Evolutionary conservation across 2,329 filamentous ascomycete genomes (phyloP), one percentile per base, ranked within the genome.

Genomic region (Calycina marina): DNA sequence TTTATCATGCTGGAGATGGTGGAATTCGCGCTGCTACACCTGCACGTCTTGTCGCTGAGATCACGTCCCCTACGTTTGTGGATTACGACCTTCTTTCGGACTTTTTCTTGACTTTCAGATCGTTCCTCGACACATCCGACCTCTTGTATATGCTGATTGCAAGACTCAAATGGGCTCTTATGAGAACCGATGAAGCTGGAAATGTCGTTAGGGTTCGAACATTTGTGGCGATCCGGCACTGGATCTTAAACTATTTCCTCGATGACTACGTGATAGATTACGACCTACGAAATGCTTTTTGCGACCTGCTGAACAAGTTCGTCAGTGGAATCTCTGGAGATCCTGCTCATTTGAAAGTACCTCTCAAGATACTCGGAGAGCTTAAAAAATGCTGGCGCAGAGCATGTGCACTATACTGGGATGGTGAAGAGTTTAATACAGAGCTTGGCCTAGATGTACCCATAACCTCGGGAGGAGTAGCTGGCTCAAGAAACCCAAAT

Each of bases 31-130:
- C 90, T 18, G 90, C 90, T 10, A 94, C 85, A 0, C 85, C 88
- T 2, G 77, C 86, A 3, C 77, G 90, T 9, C 72, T 98, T 22
- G 82, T 98, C 30, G 86, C 88, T 9, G 86, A 98, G 57, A 94
- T 98, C 41, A 96, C 90, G 0, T 96, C 90, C 1, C 84, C 90
- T 11, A 85, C 75, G 30, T 94, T 96, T 52, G 72, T 98, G 49
- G 88, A 98, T 54, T 98, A 98, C 53, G 88, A 96, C 49, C 67
- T 98, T 4, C 72, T 98, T 4, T 96, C 90, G 1, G 90, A 98
- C 55, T 98, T 98, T 57, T 98, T 98, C 50, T 69, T 98, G 14
- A 96, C 90, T 0, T 98, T 84, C 50, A 81, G 90, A 30, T 71
- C 80, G 3, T 98, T 94, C 50, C 63, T 98, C 37, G 75, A 82